Evolutionary conservation across 371 early-diverging fungal genomes (phyloP).

Genomic region (Mortierella sp.): DNA sequence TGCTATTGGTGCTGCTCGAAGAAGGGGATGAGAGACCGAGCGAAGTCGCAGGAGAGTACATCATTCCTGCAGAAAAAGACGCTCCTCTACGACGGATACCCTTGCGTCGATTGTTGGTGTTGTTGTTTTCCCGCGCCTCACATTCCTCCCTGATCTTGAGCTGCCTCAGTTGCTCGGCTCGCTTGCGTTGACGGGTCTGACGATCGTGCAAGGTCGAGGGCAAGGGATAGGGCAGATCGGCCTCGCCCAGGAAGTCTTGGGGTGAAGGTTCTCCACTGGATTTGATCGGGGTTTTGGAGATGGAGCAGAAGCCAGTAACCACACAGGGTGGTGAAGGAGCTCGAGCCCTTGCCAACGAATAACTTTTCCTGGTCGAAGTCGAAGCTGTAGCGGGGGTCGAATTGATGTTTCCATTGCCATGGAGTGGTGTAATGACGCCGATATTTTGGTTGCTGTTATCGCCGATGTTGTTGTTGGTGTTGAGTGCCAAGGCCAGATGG

Average conservation of each 20-base stretch:
- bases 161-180: slow-evolving; percentile 46
- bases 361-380: slow-evolving; percentile 17
- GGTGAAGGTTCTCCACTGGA: slow-evolving; percentile 33
- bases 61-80: slow-evolving; percentile 33
- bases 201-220: slow-evolving; percentile 46
- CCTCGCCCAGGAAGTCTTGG: slow-evolving; percentile 47
- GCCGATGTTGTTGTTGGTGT: not conserved
- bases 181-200: slow-evolving; percentile 41
- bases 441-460: not conserved
- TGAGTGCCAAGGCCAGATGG: not conserved
- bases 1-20: not conserved
- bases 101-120: not conserved
- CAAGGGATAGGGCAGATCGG: slow-evolving; percentile 43
- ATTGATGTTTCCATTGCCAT: not conserved
- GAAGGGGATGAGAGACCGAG: slow-evolving; percentile 3
- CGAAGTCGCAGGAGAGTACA: not conserved
- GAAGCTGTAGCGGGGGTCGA: not conserved
- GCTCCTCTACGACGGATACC: slow-evolving; percentile 24
- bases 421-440: too few relatives aligned
- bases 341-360: slow-evolving; percentile 14
- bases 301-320: slow-evolving; percentile 41
- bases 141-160: slow-evolving; percentile 45
- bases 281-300: slow-evolving; percentile 16
- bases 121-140: slow-evolving; percentile 26
- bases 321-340: slow-evolving; percentile 20